A percentile compares a stretch with the other conserved stretches of the same genome.
These are phyloP conservation scores for Paraglomus brasilianum DNA, from an alignment of 192 early-diverging fungal species.

Conservation along the genomic window DNA sequence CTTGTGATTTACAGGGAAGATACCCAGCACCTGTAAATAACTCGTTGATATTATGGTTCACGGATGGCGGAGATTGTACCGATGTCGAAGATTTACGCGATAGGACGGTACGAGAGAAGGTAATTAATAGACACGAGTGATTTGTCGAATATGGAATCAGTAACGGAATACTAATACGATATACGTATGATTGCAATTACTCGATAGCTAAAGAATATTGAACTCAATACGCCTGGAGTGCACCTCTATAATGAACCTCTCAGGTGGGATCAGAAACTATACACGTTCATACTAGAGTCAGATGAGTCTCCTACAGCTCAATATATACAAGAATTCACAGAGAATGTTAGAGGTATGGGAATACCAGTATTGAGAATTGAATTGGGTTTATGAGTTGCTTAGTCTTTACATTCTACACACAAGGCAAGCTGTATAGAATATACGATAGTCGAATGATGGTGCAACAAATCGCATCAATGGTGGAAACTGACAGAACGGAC, in stretches of 20 bases:
- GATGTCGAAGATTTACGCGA: constrained; percentile 43
- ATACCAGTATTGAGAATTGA: no score
- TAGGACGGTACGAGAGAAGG: background rate
- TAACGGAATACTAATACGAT: no score
- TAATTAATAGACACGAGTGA: no score
- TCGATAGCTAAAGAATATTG: constrained; percentile 65
- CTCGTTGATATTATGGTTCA: constrained; percentile 76
- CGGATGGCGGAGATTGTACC: constrained; percentile 66
- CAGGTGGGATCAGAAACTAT: constrained; percentile 79
- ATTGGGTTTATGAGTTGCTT: no score
- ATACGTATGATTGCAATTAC: background rate
- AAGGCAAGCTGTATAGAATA: no score
- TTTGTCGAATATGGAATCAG: no score
- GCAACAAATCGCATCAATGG: no score
- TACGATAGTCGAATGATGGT: no score
- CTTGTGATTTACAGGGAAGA: constrained; percentile 48
- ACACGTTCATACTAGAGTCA: constrained; percentile 63
- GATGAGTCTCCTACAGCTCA: background rate
- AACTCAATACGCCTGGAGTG: constrained; percentile 59
- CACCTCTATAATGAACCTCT: constrained; percentile 76
- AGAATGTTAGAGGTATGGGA: no score
- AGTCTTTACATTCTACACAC: no score
- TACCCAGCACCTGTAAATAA: constrained; percentile 65
- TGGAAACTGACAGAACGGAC: no score
- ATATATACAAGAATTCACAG: no score